Conservation (phyloP, 2,329 filamentous ascomycete species). For the Talaromyces sp. region DNA sequence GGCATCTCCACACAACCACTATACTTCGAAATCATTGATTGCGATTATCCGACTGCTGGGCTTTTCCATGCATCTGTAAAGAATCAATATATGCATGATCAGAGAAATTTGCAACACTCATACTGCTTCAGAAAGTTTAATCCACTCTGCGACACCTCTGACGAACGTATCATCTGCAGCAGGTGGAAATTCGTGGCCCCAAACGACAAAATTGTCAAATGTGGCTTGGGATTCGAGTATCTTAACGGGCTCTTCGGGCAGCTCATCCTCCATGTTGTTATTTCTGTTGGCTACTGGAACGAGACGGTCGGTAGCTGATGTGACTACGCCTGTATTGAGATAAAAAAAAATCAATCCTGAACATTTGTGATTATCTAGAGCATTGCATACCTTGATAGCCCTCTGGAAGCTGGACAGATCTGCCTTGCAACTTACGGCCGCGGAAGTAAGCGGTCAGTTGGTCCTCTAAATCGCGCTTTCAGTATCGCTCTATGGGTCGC, state of each 20-base stretch:
- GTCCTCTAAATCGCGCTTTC: conserved; percentile 20
- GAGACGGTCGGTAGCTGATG: conserved; percentile 46
- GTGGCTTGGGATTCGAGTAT: conserved; percentile 60
- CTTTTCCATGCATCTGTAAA: conserved; percentile 12
- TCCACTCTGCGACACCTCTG: conserved; percentile 75
- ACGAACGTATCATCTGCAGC: conserved; percentile 67
- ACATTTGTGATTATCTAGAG: neutral
- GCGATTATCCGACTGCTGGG: neutral
- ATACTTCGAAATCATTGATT: neutral
- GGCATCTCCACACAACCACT: neutral
- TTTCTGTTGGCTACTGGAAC: conserved; percentile 38
- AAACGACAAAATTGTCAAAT: conserved; percentile 76
- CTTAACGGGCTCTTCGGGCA: conserved; percentile 50
- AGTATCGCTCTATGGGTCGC: neutral
- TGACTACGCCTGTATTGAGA: conserved; percentile 52
- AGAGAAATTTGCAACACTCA: conserved; percentile 25
- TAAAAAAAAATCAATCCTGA: neutral
- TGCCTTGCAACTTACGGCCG: conserved; percentile 73
- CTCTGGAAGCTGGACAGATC: conserved; percentile 62
- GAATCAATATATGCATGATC: neutral
- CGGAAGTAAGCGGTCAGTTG: conserved; percentile 65
- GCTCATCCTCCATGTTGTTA: conserved; percentile 38
- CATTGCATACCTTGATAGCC: conserved; percentile 57
- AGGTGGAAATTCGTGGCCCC: conserved; percentile 70
- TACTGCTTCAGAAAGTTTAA: conserved; percentile 67